Percentiles rank a stretch among this genome's conserved stretches.
Evolutionary conservation across 2,329 filamentous ascomycete species (phyloP).

Genomic region (Monilinia fructicola): DNA sequence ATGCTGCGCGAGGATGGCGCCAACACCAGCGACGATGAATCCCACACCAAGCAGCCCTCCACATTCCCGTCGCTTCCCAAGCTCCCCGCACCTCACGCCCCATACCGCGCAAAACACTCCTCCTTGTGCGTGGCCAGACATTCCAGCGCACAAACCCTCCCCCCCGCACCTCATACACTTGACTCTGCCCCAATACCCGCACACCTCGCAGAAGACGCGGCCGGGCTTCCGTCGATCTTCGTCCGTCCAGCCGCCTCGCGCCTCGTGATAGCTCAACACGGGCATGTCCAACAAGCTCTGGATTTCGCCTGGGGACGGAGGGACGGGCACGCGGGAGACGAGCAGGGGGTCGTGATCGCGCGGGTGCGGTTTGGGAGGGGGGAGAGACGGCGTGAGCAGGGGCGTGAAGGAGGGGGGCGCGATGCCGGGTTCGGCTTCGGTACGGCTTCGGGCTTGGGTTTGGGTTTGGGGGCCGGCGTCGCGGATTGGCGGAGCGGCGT

Average conservation of each 20-base stretch:
- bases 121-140: conserved; percentile 72
- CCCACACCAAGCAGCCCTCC: no score
- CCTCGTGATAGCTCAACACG: conserved; percentile 67
- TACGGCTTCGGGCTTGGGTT: no score
- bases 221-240: conserved; percentile 52
- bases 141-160: conserved; percentile 72
- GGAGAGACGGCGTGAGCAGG: conserved; percentile 6
- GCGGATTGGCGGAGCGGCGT: neutral
- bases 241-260: conserved; percentile 49
- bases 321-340: conserved; percentile 54
- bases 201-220: conserved; percentile 73
- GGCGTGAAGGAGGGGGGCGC: conserved; percentile 2
- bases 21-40: no score
- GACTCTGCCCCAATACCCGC: conserved; percentile 78
- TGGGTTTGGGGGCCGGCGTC: neutral
- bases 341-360: conserved; percentile 60
- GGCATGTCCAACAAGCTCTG: conserved; percentile 62
- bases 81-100: conserved; percentile 37
- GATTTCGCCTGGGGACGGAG: conserved; percentile 62
- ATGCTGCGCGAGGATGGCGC: no score
- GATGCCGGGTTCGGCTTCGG: neutral
- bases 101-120: conserved; percentile 67
- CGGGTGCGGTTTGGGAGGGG: conserved; percentile 42
- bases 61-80: no score
- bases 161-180: conserved; percentile 77